A percentile compares a stretch with the other conserved stretches of the same genome.
These are phyloP conservation scores for Sporothrix luriei DNA, from an alignment of 2,329 filamentous ascomycete species.

Conservation along the genomic window DNA sequence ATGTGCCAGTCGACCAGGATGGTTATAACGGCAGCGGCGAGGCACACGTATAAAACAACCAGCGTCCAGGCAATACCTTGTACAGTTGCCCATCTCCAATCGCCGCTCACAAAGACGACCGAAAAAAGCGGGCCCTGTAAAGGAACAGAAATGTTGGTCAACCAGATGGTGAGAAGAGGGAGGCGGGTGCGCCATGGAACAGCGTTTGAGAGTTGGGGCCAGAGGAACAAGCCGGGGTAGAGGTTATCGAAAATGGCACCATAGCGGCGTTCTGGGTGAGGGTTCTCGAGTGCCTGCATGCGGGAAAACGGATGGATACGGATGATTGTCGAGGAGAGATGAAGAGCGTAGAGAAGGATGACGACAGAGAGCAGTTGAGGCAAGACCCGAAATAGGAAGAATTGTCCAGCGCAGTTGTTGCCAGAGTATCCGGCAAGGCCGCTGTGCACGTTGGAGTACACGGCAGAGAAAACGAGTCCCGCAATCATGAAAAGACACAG, in stretches of 20 bases:
- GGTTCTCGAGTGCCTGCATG: constrained; percentile 60
- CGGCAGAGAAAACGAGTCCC: constrained; percentile 70
- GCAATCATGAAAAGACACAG: constrained; percentile 70
- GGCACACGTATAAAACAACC: constrained; percentile 70
- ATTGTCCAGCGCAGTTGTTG: constrained; percentile 69
- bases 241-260: constrained; percentile 69
- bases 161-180: constrained; percentile 71
- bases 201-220: constrained; percentile 53
- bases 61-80: constrained; percentile 78
- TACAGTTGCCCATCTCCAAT: constrained; percentile 79
- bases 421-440: constrained; percentile 70
- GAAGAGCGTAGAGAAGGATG: constrained; percentile 75
- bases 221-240: constrained; percentile 69
- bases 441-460: constrained; percentile 63
- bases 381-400: constrained; percentile 84
- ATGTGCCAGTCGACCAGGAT: constrained; percentile 67
- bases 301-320: constrained; percentile 75
- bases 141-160: constrained; percentile 77
- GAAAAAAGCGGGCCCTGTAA: constrained; percentile 78
- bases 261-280: constrained; percentile 60
- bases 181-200: constrained; percentile 69
- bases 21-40: constrained; percentile 60
- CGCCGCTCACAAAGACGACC: constrained; percentile 55
- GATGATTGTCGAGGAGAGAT: constrained; percentile 71
- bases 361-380: constrained; percentile 74